phyloP scores from a whole-genome alignment of 2,329 filamentous ascomycete genomes.

The Trichoderma simmonsii region DNA sequence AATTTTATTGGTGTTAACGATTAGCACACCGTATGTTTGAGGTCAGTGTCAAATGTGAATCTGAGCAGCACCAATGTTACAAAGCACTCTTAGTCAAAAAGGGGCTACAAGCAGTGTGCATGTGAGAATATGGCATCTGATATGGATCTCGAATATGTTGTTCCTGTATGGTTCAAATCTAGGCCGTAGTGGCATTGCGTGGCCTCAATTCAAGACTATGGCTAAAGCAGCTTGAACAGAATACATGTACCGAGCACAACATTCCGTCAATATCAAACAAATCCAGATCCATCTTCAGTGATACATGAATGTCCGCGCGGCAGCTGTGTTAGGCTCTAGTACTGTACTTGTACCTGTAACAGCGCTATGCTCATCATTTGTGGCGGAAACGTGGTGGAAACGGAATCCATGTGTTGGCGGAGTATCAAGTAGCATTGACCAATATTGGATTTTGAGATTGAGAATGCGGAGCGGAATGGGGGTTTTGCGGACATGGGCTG shows the following conservation, averaged over 20 bases:
- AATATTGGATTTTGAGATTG: neutral
- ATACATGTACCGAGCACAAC: neutral
- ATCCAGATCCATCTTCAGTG: neutral
- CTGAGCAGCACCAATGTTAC: neutral
- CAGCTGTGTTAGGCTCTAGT: neutral
- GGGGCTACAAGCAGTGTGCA: neutral
- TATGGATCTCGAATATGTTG: neutral
- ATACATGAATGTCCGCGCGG: neutral
- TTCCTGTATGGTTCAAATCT: neutral
- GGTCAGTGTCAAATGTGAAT: neutral
- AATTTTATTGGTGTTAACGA: neutral
- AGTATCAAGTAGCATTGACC: neutral
- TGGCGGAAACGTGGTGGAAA: neutral
- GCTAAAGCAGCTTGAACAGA: neutral
- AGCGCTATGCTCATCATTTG: neutral
- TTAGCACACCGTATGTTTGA: neutral
- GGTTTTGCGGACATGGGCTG: neutral
- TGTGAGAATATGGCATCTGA: neutral
- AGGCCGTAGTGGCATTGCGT: neutral
- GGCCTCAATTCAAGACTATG: neutral
- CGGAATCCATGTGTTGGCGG: neutral
- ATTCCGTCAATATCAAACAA: neutral
- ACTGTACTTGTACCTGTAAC: neutral
- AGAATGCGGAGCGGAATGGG: constrained; percentile 3
- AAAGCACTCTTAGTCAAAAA: neutral